Percentiles rank a stretch among this genome's conserved stretches.
These are phyloP conservation scores for Sugiyamaella paludigena DNA, from an alignment of 1,139 yeast genomes.

Conservation along the genomic window DNA sequence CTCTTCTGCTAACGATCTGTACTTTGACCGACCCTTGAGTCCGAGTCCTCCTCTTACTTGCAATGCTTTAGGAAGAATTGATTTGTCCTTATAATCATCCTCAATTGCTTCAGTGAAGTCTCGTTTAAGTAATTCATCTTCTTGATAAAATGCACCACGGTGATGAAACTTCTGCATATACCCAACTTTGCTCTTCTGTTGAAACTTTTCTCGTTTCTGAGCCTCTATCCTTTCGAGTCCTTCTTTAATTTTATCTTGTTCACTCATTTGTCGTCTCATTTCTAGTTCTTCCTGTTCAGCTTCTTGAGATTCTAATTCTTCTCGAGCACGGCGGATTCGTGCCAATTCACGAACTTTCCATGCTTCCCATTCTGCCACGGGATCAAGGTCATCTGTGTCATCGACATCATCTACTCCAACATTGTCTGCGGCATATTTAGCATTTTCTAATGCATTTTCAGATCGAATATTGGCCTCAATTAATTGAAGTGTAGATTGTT, in stretches of 20 bases:
- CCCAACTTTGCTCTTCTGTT: conserved; percentile 18
- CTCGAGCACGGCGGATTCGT: conserved; percentile 47
- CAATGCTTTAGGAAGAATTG: conserved; percentile 33
- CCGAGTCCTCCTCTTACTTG: conserved; percentile 33
- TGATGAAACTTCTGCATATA: conserved; percentile 36
- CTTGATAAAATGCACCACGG: conserved; percentile 41
- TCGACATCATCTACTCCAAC: conserved; percentile 40
- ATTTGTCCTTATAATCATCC: conserved; percentile 34
- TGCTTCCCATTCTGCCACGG: conserved; percentile 45
- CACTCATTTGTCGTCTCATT: conserved; percentile 34
- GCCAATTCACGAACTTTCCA: conserved; percentile 49
- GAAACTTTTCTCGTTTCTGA: conserved; percentile 17
- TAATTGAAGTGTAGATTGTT: conserved; percentile 22
- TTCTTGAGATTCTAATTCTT: conserved; percentile 39
- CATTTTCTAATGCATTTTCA: conserved; percentile 21
- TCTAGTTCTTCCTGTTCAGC: conserved; percentile 43
- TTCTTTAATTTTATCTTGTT: conserved; percentile 32
- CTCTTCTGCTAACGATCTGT: conserved; percentile 30
- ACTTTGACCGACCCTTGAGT: conserved; percentile 31
- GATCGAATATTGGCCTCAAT: conserved; percentile 24
- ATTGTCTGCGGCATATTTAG: conserved; percentile 17
- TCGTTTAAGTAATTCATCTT: conserved; percentile 35
- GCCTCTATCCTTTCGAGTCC: conserved; percentile 19
- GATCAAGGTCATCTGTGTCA: conserved; percentile 56
- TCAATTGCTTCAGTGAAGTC: conserved; percentile 33